Conservation (phyloP, 768 basidiomycete species). For the Amanita pallidorosea region DNA sequence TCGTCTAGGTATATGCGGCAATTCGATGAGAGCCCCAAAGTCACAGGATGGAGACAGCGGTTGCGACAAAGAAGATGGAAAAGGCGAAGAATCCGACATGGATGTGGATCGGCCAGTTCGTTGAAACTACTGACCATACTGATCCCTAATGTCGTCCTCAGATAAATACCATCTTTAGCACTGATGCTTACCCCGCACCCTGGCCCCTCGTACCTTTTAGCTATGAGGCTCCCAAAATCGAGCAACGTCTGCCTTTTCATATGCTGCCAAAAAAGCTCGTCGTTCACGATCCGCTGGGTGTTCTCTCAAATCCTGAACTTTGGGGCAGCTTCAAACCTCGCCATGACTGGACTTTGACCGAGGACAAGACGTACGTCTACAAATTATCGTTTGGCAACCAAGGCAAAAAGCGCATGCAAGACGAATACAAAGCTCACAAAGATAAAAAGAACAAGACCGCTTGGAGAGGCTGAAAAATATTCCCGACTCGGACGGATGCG, state of each 20-base stretch:
- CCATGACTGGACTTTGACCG: constrained; percentile 18
- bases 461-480: neutral
- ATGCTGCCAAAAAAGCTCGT: constrained; percentile 14
- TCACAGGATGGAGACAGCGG: neutral
- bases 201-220: constrained; percentile 32
- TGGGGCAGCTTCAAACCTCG: too few species aligned
- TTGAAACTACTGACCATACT: neutral
- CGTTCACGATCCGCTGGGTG: constrained; percentile 15
- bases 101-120: neutral
- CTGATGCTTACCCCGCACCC: constrained; percentile 21
- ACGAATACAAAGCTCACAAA: neutral
- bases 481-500: neutral
- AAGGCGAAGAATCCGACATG: neutral
- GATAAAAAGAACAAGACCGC: neutral
- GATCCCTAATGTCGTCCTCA: neutral
- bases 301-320: too few species aligned
- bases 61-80: neutral
- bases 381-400: constrained; percentile 11
- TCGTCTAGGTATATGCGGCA: neutral
- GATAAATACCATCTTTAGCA: neutral
- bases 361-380: constrained; percentile 22
- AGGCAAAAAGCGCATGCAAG: neutral
- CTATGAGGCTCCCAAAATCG: constrained; percentile 11
- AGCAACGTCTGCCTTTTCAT: constrained; percentile 15
- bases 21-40: neutral